Evolutionary conservation across 257 asterid species (phyloP).

Genomic region (Plantago major): DNA sequence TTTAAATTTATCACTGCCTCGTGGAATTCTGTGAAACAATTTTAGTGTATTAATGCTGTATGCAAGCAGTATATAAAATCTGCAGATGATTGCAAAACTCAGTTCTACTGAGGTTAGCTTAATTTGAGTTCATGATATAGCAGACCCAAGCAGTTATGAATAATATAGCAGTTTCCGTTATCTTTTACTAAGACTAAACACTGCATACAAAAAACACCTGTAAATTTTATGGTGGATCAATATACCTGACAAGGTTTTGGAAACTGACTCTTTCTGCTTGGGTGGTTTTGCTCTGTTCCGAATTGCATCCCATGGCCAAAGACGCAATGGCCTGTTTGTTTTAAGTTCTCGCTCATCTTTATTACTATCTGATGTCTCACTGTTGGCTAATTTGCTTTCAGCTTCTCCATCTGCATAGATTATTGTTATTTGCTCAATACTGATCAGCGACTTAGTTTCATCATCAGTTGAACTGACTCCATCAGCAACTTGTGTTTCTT

Average conservation of each 20-base stretch:
- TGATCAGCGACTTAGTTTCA: not conserved
- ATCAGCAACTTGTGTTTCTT: conserved; percentile 7
- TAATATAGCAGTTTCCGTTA: not conserved
- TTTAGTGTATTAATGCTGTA: conserved; percentile 14
- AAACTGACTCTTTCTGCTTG: conserved; percentile 4
- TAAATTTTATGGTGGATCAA: conserved; percentile 1
- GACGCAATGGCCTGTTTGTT: conserved; percentile 16
- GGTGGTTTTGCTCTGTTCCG: conserved; percentile 25
- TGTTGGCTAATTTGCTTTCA: not conserved
- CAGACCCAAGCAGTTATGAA: not conserved
- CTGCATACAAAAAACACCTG: not conserved
- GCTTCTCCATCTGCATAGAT: conserved; percentile 3
- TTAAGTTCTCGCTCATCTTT: conserved; percentile 14
- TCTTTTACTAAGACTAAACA: not conserved
- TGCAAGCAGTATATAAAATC: not conserved
- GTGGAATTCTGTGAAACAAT: conserved; percentile 10
- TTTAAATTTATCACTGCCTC: not conserved
- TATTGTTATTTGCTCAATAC: conserved; percentile 14
- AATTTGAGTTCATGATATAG: not conserved
- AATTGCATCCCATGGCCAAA: conserved; percentile 26
- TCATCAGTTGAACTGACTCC: conserved; percentile 7
- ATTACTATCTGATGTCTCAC: conserved; percentile 8
- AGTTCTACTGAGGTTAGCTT: not conserved
- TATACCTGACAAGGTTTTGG: conserved; percentile 18
- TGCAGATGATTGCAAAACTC: not conserved